A percentile compares a stretch with the other conserved stretches of the same genome.
These are phyloP conservation scores for Polychaeton citri DNA, from an alignment of 2,329 filamentous ascomycete species.

Conservation along the genomic window DNA sequence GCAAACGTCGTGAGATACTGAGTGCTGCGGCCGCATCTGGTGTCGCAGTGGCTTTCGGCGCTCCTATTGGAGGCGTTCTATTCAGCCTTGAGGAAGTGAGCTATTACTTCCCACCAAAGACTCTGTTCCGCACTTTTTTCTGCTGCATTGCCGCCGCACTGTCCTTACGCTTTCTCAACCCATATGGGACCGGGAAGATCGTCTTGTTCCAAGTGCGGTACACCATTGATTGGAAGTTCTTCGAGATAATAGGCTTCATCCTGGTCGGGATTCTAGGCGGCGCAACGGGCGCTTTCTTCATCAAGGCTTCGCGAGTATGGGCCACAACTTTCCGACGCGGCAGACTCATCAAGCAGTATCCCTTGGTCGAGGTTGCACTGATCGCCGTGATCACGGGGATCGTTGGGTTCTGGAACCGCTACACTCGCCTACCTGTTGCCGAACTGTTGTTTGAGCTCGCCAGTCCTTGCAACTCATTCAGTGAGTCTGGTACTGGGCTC, in stretches of 20 bases:
- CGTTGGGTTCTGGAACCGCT: slow-evolving; percentile 82
- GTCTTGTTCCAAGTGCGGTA: slow-evolving; percentile 94
- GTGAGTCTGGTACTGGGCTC: slow-evolving; percentile 55
- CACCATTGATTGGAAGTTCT: slow-evolving; percentile 79
- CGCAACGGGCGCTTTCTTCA: slow-evolving; percentile 77
- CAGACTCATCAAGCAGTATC: slow-evolving; percentile 63
- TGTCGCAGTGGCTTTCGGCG: slow-evolving; percentile 87
- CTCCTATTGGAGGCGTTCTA: slow-evolving; percentile 76
- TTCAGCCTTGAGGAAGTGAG: slow-evolving; percentile 92
- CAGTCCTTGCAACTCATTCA: slow-evolving; percentile 67
- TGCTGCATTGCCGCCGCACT: slow-evolving; percentile 86
- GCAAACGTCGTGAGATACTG: slow-evolving; percentile 83
- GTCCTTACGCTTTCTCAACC: slow-evolving; percentile 87
- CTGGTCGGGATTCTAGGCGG: slow-evolving; percentile 79
- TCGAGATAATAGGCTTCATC: slow-evolving; percentile 76
- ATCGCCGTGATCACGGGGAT: slow-evolving; percentile 77
- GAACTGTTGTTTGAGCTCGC: slow-evolving; percentile 85
- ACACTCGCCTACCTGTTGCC: slow-evolving; percentile 79
- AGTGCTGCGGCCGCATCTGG: slow-evolving; percentile 85
- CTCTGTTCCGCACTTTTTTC: slow-evolving; percentile 93
- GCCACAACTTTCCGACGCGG: slow-evolving; percentile 78
- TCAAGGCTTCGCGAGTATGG: slow-evolving; percentile 88
- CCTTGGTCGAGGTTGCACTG: slow-evolving; percentile 74
- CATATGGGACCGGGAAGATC: slow-evolving; percentile 91
- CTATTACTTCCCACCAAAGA: slow-evolving; percentile 97